A percentile compares a stretch with the other conserved stretches of the same genome.
phyloP scores from a whole-genome alignment of 106 monocot genomes.

The Phalaenopsis equestris region DNA sequence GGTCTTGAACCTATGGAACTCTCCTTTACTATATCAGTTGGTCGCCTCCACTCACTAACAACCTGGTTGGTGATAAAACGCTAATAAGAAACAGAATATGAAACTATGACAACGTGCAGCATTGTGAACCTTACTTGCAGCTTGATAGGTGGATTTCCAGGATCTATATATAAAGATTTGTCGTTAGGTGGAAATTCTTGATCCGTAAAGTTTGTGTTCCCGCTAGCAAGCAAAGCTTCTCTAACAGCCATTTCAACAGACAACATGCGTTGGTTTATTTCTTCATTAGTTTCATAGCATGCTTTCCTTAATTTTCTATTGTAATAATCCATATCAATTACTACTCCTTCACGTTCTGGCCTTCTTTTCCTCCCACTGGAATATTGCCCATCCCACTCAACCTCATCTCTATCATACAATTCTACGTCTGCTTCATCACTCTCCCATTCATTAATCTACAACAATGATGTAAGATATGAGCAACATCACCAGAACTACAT shows the following conservation, averaged over 20 bases:
- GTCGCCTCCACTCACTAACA: conserved; percentile 97
- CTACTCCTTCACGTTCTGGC: conserved; percentile 60
- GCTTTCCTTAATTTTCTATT: conserved; percentile 72
- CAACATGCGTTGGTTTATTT: conserved; percentile 80
- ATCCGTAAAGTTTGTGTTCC: conserved; percentile 78
- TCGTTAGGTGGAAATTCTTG: conserved; percentile 96
- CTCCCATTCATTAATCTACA: conserved; percentile 81
- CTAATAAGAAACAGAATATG: neutral
- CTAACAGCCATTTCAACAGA: conserved; percentile 94
- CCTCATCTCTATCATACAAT: conserved; percentile 89
- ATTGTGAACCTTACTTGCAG: conserved; percentile 47
- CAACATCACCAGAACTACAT: neutral
- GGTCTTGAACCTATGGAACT: conserved; percentile 48
- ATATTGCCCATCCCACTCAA: conserved; percentile 99
- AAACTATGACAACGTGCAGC: neutral
- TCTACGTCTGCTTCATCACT: conserved; percentile 87
- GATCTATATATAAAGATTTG: conserved; percentile 86
- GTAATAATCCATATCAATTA: conserved; percentile 78
- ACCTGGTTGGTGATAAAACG: conserved; percentile 29
- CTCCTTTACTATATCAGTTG: conserved; percentile 69
- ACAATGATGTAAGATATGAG: neutral
- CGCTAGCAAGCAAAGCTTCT: conserved; percentile 70
- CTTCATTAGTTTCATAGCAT: conserved; percentile 69
- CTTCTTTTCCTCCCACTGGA: conserved; percentile 95
- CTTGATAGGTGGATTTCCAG: conserved; percentile 67